These are phyloP conservation scores for Auricularia sp. DNA, from an alignment of 768 basidiomycete genomes.

Conservation along the genomic window DNA sequence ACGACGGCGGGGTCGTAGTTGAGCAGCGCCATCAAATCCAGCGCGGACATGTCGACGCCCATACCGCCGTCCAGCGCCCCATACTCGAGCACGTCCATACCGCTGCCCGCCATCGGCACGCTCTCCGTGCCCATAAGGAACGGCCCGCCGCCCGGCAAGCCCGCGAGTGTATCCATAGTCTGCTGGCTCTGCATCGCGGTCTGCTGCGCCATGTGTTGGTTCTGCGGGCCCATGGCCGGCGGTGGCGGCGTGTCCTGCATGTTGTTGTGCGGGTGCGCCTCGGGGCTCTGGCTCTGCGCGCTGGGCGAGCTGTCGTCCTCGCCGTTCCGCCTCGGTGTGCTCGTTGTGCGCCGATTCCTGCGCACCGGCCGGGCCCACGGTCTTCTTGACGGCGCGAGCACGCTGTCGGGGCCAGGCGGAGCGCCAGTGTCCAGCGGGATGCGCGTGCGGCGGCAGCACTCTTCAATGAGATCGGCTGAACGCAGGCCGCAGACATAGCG, in stretches of 20 bases:
- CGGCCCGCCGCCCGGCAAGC: not conserved
- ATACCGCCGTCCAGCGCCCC: constrained; percentile 25
- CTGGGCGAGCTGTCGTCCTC: not conserved
- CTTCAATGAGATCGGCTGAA: constrained; percentile 88
- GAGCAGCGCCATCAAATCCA: constrained; percentile 55
- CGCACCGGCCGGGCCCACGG: constrained; percentile 87
- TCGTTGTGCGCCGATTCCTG: constrained; percentile 45
- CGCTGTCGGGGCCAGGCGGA: constrained; percentile 40
- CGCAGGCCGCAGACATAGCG: constrained; percentile 86
- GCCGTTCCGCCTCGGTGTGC: not conserved
- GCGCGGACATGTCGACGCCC: constrained; percentile 31
- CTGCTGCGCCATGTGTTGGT: constrained; percentile 1
- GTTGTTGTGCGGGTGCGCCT: constrained; percentile 30
- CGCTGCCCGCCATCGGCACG: constrained; percentile 18
- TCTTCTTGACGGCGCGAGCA: constrained; percentile 41
- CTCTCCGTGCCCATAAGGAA: constrained; percentile 19
- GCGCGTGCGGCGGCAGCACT: constrained; percentile 73
- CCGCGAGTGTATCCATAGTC: not conserved
- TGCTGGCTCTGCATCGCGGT: not conserved
- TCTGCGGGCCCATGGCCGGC: constrained; percentile 16
- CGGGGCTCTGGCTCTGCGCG: constrained; percentile 25
- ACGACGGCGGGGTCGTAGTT: constrained; percentile 24
- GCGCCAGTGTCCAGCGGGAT: constrained; percentile 63
- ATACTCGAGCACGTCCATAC: constrained; percentile 38
- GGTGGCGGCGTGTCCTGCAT: constrained; percentile 50